Evolutionary conservation across 352 stramenopile species (phyloP).

Genomic region (Phytophthora gonapodyides): DNA sequence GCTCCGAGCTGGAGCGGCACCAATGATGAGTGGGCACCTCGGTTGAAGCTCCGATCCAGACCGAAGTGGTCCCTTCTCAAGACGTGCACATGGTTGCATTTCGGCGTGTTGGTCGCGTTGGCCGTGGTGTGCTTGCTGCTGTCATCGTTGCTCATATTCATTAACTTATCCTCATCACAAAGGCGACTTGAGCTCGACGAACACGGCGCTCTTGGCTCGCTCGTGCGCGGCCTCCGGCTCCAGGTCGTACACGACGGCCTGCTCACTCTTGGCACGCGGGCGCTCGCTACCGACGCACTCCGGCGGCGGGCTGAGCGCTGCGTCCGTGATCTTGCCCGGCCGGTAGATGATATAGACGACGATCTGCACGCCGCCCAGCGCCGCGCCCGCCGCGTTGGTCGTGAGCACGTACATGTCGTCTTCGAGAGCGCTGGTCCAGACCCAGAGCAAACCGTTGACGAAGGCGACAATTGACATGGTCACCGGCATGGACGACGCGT

Average conservation of each 20-base stretch:
- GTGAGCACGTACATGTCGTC: slow-evolving; percentile 38
- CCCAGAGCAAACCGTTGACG: slow-evolving; percentile 34
- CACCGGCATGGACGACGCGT: slow-evolving; percentile 34
- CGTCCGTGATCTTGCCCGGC: slow-evolving; percentile 18
- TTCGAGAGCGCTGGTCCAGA: slow-evolving; percentile 23
- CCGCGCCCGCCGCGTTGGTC: slow-evolving; percentile 28
- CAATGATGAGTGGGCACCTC: slow-evolving; percentile 8
- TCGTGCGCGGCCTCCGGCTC: slow-evolving; percentile 7
- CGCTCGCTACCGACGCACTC: neutral
- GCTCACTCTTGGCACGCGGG: slow-evolving; percentile 17
- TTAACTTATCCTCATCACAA: neutral
- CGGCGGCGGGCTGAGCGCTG: neutral
- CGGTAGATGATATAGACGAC: slow-evolving; percentile 35
- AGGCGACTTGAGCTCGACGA: slow-evolving; percentile 14
- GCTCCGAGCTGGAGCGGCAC: too few species aligned
- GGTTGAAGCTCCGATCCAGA: slow-evolving; percentile 9
- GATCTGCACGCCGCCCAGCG: slow-evolving; percentile 24
- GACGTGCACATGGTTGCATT: neutral
- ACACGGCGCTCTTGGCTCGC: slow-evolving; percentile 6
- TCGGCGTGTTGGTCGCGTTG: too few species aligned
- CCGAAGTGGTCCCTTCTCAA: neutral
- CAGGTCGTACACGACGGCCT: slow-evolving; percentile 25
- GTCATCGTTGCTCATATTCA: slow-evolving; percentile 1
- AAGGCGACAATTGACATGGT: slow-evolving; percentile 33
- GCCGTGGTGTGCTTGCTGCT: neutral